Evolutionary conservation across 306 rosid genomes (phyloP), one percentile per base, ranked within the genome.

Genomic region (Parietaria judaica): DNA sequence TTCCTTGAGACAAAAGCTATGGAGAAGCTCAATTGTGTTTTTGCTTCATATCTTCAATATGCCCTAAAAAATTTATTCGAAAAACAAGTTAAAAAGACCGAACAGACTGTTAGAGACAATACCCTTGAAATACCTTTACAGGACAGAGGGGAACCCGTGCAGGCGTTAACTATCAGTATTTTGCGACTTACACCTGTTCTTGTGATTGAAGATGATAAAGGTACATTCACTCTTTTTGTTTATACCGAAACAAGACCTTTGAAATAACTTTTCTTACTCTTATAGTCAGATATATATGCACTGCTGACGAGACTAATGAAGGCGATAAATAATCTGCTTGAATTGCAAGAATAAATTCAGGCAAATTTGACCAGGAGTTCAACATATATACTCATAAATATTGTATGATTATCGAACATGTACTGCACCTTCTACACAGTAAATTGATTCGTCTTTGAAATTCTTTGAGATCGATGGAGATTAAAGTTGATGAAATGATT

Each of bases 1-100:
- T 73, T 85, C 76, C 81, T 91, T 70, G 95, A 88, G 73, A 70
- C 87, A 56, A 43, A 77, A 65, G 77, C 86, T 71, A 64, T 83
- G 81, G 83, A 78, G 31, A 68, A 67, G 73, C 82, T 83, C 55
- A 17, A 69, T 76, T 65, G 47, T 50, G 72, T 64, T 67, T 77
- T 68, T 77, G 62, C 77, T 46, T 68, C 80, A 38, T 88, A 88
- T 76, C 68, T 63, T 64, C 54, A 62, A 36, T 76, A 62, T 71
- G 61, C 79, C 54, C 35, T 71, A 63, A 73, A 78, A 80, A 73
- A 80, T 65, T 41, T 75, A 34, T 81, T 81, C 45, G 69, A 60
- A 66, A 58, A 66, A 45, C 80, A 35, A 17, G 70, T 31, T 13
- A 54, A 56, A 69, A 76, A 63, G 56, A 68, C 66, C 60, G 78